A percentile compares a stretch with the other conserved stretches of the same genome.
Evolutionary conservation across 495 filamentous ascomycete species (phyloP).

Genomic region (Xylaria castorea): DNA sequence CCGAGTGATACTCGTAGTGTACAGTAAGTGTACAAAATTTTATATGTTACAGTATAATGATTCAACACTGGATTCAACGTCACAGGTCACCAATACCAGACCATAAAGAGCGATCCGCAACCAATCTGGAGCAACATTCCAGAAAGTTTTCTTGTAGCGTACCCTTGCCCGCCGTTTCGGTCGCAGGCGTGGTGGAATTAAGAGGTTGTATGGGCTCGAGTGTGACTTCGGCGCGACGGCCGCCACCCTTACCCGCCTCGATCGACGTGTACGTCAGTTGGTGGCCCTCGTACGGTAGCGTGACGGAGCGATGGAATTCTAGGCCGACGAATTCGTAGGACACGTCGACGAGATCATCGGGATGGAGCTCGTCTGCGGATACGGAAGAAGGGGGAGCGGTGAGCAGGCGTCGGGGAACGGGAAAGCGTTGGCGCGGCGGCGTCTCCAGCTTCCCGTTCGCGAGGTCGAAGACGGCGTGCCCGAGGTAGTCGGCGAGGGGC

Average conservation of each 20-base stretch:
- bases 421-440: slow-evolving; percentile 45
- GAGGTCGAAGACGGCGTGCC: slow-evolving; percentile 44
- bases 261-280: slow-evolving; percentile 51
- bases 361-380: too few species aligned
- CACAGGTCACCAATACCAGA: slow-evolving; percentile 20
- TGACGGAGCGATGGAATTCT: slow-evolving; percentile 49
- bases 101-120: slow-evolving; percentile 30
- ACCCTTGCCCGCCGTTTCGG: neutral
- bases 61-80: neutral
- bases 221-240: slow-evolving; percentile 49
- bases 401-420: slow-evolving; percentile 44
- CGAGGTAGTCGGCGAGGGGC: slow-evolving; percentile 47
- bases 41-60: slow-evolving; percentile 2
- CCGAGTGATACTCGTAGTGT: neutral
- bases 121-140: slow-evolving; percentile 28
- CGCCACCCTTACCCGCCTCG: slow-evolving; percentile 52
- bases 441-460: slow-evolving; percentile 43
- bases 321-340: slow-evolving; percentile 56
- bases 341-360: too few species aligned
- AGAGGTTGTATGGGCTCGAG: slow-evolving; percentile 43
- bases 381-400: too few species aligned
- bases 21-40: slow-evolving; percentile 16
- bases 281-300: slow-evolving; percentile 44
- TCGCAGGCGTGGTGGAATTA: neutral
- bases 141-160: slow-evolving; percentile 32